phyloP scores from a whole-genome alignment of 2,329 filamentous ascomycete species.

The Pestalotiopsis fici region DNA sequence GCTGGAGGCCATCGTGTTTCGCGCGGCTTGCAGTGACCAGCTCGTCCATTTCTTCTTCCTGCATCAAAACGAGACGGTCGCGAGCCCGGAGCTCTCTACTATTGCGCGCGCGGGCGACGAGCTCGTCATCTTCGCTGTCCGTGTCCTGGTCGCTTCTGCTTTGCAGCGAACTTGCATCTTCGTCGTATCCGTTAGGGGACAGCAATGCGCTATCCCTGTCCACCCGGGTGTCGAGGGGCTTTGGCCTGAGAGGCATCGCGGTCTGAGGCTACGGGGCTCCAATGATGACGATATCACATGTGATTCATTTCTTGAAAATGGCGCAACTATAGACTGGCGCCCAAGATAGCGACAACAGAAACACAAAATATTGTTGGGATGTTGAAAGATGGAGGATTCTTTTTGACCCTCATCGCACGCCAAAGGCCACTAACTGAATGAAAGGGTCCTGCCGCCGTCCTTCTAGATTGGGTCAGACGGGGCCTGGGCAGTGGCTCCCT shows the following conservation, averaged over 20 bases:
- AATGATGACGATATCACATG: not conserved
- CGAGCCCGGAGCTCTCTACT: slow-evolving; percentile 70
- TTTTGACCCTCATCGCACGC: not conserved
- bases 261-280: not conserved
- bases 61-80: slow-evolving; percentile 70
- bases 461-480: not conserved
- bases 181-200: slow-evolving; percentile 66
- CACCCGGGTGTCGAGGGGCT: slow-evolving; percentile 5
- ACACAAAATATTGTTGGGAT: not conserved
- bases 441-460: not conserved
- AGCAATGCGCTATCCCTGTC: slow-evolving; percentile 43
- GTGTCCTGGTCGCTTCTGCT: slow-evolving; percentile 72
- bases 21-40: slow-evolving; percentile 55
- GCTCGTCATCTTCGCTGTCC: slow-evolving; percentile 74
- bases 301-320: not conserved
- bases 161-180: slow-evolving; percentile 68
- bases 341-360: not conserved
- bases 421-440: not conserved
- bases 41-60: slow-evolving; percentile 72
- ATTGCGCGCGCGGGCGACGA: slow-evolving; percentile 65
- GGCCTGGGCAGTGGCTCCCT: not conserved
- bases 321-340: not conserved
- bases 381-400: not conserved
- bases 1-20: slow-evolving; percentile 36
- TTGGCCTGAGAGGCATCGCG: slow-evolving; percentile 5